These are phyloP conservation scores for Spathaspora sp. DNA, from an alignment of 805 yeast species.

Conservation along the genomic window DNA sequence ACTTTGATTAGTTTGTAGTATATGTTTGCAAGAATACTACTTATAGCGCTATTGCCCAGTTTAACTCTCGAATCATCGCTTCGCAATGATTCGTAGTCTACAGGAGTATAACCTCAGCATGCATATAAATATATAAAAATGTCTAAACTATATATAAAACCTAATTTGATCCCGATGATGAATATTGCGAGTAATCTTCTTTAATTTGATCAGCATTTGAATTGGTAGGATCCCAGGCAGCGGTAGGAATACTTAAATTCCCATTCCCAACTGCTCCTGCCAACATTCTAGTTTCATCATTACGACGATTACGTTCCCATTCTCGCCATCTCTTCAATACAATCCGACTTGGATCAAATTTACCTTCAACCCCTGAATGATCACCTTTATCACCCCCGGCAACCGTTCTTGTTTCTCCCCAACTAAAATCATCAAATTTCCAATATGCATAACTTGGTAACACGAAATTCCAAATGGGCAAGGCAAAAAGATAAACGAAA, in stretches of 20 bases:
- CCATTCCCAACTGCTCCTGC: constrained; percentile 6
- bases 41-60: no score
- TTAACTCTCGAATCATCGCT: no score
- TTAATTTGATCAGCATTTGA: constrained; percentile 17
- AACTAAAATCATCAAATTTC: constrained; percentile 94
- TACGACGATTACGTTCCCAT: constrained; percentile 68
- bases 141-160: neutral
- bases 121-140: neutral
- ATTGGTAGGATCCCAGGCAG: constrained; percentile 45
- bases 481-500: constrained; percentile 69
- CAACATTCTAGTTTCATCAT: constrained; percentile 15
- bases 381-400: constrained; percentile 62
- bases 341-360: constrained; percentile 87
- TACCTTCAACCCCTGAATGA: constrained; percentile 72
- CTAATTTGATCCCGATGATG: constrained; percentile 8
- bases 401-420: constrained; percentile 94
- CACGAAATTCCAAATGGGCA: constrained; percentile 93
- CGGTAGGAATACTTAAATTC: constrained; percentile 31
- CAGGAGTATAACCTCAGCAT: no score
- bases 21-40: no score
- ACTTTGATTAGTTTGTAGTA: neutral
- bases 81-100: no score
- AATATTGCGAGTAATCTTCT: constrained; percentile 23
- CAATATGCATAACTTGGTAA: constrained; percentile 85
- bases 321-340: constrained; percentile 94